Evolutionary conservation across 495 filamentous ascomycete species (phyloP).

Genomic region (Coniosporium apollinis): DNA sequence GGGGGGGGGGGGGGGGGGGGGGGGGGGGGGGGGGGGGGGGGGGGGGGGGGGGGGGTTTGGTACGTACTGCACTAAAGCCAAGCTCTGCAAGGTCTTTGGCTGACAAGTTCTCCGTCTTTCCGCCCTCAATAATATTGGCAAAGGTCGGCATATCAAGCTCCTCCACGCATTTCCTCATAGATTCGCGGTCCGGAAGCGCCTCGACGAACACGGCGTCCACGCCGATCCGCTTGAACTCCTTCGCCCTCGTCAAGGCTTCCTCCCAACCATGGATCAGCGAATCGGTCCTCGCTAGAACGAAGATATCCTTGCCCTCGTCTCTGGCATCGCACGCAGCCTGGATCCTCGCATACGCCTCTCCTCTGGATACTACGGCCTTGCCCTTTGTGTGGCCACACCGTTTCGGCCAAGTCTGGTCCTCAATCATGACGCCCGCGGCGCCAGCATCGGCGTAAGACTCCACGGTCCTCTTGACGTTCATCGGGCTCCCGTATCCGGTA

Average conservation of each 20-base stretch:
- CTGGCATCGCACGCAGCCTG: slow-evolving; percentile 26
- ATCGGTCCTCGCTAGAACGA: slow-evolving; percentile 28
- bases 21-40: too few species aligned
- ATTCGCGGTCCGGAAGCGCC: slow-evolving; percentile 24
- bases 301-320: slow-evolving; percentile 27
- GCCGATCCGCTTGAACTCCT: slow-evolving; percentile 24
- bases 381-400: slow-evolving; percentile 31
- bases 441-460: slow-evolving; percentile 34
- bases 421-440: slow-evolving; percentile 55
- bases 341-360: slow-evolving; percentile 26
- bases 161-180: slow-evolving; percentile 22
- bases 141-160: slow-evolving; percentile 24
- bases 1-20: too few species aligned
- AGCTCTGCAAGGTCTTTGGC: slow-evolving; percentile 24
- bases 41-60: too few species aligned
- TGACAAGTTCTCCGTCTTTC: slow-evolving; percentile 27
- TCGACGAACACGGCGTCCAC: slow-evolving; percentile 28
- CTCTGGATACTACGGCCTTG: slow-evolving; percentile 27
- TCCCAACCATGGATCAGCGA: slow-evolving; percentile 19
- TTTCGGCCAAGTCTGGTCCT: slow-evolving; percentile 53
- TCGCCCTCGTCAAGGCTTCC: slow-evolving; percentile 13
- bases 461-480: slow-evolving; percentile 34
- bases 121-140: slow-evolving; percentile 30
- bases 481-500: slow-evolving; percentile 22
- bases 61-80: slow-evolving; percentile 24